phyloP scores from a whole-genome alignment of 208 protist genomes.

The Wallacemonas sp. region DNA sequence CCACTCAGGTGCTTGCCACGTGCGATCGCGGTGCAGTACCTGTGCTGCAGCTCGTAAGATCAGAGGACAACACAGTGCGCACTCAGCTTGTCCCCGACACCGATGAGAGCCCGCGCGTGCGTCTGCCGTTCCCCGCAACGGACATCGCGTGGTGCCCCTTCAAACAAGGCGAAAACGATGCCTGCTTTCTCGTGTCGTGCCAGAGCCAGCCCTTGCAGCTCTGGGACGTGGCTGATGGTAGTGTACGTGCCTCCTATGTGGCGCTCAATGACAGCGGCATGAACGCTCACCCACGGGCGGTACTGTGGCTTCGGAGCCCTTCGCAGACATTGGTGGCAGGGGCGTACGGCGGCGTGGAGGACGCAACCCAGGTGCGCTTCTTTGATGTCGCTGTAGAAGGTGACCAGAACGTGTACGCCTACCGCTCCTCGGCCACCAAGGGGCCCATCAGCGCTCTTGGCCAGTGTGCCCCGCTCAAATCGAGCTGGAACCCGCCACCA shows the following conservation, averaged over 20 bases:
- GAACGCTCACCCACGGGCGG: slow-evolving; percentile 38
- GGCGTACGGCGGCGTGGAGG: slow-evolving; percentile 74
- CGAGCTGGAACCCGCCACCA: neutral
- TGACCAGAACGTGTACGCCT: slow-evolving; percentile 34
- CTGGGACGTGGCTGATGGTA: slow-evolving; percentile 68
- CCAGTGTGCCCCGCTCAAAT: slow-evolving; percentile 2
- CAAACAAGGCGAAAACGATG: slow-evolving; percentile 41
- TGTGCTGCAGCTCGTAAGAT: neutral
- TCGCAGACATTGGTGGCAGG: slow-evolving; percentile 35
- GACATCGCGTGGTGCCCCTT: slow-evolving; percentile 81
- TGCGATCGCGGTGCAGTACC: slow-evolving; percentile 25
- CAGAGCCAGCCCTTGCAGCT: slow-evolving; percentile 68
- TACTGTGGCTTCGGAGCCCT: slow-evolving; percentile 40
- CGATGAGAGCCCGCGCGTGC: slow-evolving; percentile 33
- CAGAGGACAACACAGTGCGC: neutral
- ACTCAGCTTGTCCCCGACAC: slow-evolving; percentile 18
- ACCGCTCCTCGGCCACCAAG: slow-evolving; percentile 32
- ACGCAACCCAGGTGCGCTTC: slow-evolving; percentile 60
- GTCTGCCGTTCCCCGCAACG: slow-evolving; percentile 62
- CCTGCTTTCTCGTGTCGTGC: slow-evolving; percentile 61
- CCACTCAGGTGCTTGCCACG: slow-evolving; percentile 46
- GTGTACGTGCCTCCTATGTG: slow-evolving; percentile 68
- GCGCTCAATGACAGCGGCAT: slow-evolving; percentile 57
- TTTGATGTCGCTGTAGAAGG: slow-evolving; percentile 70
- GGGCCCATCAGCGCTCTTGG: slow-evolving; percentile 24